Conservation (phyloP, 345 rosid genomes). For the Populus deltoides region DNA sequence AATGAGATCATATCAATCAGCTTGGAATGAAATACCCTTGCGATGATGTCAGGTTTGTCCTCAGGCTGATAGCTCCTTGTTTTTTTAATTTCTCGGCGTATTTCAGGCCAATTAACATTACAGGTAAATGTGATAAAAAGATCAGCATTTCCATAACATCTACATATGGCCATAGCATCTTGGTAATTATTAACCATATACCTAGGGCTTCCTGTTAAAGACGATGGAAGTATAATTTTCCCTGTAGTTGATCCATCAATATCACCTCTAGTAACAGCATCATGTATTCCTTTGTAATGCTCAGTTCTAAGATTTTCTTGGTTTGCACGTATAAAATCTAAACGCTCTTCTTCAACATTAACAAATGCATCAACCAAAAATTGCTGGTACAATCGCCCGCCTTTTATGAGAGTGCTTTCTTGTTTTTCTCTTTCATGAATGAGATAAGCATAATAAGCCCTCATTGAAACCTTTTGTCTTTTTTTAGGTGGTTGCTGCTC, state of each 20-base stretch:
- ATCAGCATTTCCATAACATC: neutral
- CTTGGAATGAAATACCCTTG: neutral
- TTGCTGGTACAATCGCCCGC: neutral
- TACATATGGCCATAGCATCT: neutral
- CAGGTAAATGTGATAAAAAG: neutral
- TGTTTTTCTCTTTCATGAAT: neutral
- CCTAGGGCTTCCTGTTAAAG: neutral
- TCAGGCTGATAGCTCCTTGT: fast-evolving
- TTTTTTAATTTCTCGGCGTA: neutral
- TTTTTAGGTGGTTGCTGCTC: neutral
- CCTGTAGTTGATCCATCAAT: too few relatives aligned
- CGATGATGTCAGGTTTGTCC: neutral
- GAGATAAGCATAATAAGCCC: neutral
- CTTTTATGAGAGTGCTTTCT: neutral
- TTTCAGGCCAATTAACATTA: neutral
- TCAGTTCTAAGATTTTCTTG: neutral
- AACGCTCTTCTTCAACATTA: neutral
- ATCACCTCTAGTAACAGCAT: neutral
- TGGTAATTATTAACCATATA: neutral
- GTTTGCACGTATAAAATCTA: neutral
- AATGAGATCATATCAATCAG: neutral
- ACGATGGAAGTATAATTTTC: neutral
- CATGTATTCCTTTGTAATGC: neutral
- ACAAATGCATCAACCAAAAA: neutral
- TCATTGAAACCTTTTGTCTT: neutral